Base-by-base conservation (phyloP, 2,329 filamentous ascomycete genomes). In the Talaromyces sp. region DNA sequence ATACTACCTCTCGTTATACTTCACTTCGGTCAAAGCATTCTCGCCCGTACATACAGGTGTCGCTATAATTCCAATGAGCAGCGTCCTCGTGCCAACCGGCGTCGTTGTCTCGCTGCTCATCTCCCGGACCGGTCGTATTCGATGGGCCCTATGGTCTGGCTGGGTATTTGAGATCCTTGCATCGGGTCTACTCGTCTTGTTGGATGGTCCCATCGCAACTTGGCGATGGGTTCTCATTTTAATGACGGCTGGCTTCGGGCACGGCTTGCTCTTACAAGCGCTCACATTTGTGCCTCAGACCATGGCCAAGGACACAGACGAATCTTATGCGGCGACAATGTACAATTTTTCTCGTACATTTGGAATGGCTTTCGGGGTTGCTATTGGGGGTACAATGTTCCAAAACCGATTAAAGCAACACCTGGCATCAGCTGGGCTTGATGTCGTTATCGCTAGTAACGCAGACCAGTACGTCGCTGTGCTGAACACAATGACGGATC, bases 281-380 rank as follows among this genome's bases (percentile, higher is more conserved):
- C 85, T 89, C 77, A 82, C 80, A 0, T 84, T 90, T 37, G 83
- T 85, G 1, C 83, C 90, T 27, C 88, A 91, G 74, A 87, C 88
- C 9, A 81, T 86, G 0, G 82, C 84, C 1, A 78, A 81, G 0
- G 82, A 81, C 65, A 79, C 82, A 64, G 83, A 89, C 70, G 84
- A 87, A 43, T 84, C 86, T 1, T 85, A 86, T 65, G 84, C 86
- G 0, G 83, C 84, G 0, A 87, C 85, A 13, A 85, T 91, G 78
- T 90, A 88, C 76, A 84, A 83, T 60, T 91, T 92, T 78, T 82
- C 87, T 69, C 84, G 87, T n/a, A 83, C 84, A 2, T 82, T 90
- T 31, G 89, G 89, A 0, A 87, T 90, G 72, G 81, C 85, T 0
- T 75, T 90, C 11, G 88, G 88, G 33, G 86, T 91, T 3, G 87